Evolutionary conservation across 768 basidiomycete genomes (phyloP).

Genomic region (Phylloporus rhodoxanthus): DNA sequence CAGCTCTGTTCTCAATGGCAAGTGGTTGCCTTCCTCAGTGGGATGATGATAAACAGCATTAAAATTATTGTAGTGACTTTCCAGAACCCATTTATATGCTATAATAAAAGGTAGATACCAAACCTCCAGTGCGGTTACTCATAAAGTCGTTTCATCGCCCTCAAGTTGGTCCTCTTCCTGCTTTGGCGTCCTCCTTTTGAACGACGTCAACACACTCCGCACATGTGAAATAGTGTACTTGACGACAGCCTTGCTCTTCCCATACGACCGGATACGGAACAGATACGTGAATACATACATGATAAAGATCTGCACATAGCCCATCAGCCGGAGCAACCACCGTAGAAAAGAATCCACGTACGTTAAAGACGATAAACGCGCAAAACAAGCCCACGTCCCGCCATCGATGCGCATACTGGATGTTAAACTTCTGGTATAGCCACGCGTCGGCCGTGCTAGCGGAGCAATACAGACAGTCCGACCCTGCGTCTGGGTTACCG

Average conservation of each 20-base stretch:
- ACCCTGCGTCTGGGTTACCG: slow-evolving; percentile 33
- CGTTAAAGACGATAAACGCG: slow-evolving; percentile 40
- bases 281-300: slow-evolving; percentile 52
- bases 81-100: too few relatives aligned
- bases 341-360: slow-evolving; percentile 19
- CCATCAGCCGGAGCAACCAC: background rate
- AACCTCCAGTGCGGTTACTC: background rate
- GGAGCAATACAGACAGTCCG: slow-evolving; percentile 50
- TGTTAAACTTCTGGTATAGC: slow-evolving; percentile 42
- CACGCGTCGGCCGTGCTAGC: slow-evolving; percentile 55
- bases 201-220: background rate
- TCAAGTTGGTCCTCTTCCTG: background rate
- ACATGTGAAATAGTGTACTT: background rate
- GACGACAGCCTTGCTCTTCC: slow-evolving; percentile 3
- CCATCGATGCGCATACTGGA: slow-evolving; percentile 49
- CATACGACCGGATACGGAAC: slow-evolving; percentile 41
- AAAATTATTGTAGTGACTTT: too few relatives aligned
- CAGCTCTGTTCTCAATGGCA: too few relatives aligned
- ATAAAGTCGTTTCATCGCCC: background rate
- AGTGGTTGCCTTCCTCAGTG: too few relatives aligned
- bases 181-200: background rate
- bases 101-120: too few relatives aligned
- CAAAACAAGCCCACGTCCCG: slow-evolving; percentile 43
- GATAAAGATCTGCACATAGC: slow-evolving; percentile 33
- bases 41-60: too few relatives aligned